Evolutionary conservation across 2,329 filamentous ascomycete species (phyloP).

Genomic region (Curvularia spicifera): DNA sequence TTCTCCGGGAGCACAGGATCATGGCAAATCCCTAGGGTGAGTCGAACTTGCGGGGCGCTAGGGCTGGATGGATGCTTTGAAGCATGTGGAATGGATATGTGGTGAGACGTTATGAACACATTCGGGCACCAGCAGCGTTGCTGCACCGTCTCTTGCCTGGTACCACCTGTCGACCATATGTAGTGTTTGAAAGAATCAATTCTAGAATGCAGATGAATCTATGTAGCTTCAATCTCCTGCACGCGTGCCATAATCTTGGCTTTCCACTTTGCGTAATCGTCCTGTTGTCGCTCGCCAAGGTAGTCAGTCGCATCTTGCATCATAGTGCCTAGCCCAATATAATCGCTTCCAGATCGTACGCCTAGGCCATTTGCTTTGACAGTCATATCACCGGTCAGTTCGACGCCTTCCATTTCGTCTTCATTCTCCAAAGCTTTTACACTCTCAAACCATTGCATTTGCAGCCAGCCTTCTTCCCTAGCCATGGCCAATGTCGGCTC

Average conservation of each 20-base stretch:
- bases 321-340: slow-evolving; percentile 67
- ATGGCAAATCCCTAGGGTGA: not conserved
- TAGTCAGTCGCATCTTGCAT: slow-evolving; percentile 77
- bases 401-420: slow-evolving; percentile 39
- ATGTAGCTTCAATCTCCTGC: slow-evolving; percentile 51
- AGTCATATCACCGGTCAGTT: slow-evolving; percentile 29
- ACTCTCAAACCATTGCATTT: slow-evolving; percentile 64
- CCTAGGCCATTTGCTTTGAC: slow-evolving; percentile 48
- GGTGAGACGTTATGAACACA: not conserved
- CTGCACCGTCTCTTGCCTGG: not conserved
- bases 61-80: not conserved
- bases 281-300: slow-evolving; percentile 67
- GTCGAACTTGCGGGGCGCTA: not conserved
- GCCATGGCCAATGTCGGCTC: slow-evolving; percentile 44
- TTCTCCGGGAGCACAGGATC: slow-evolving; percentile 2
- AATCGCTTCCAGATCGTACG: slow-evolving; percentile 52
- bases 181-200: not conserved
- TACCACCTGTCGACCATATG: not conserved
- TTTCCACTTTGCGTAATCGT: slow-evolving; percentile 71
- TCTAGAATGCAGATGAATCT: not conserved
- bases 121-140: not conserved
- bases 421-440: slow-evolving; percentile 46
- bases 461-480: slow-evolving; percentile 53
- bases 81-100: not conserved
- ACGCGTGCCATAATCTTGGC: slow-evolving; percentile 64